Evolutionary conservation across 768 basidiomycete genomes (phyloP), one percentile per base, ranked within the genome.

Genomic region (Panellus pusillus): DNA sequence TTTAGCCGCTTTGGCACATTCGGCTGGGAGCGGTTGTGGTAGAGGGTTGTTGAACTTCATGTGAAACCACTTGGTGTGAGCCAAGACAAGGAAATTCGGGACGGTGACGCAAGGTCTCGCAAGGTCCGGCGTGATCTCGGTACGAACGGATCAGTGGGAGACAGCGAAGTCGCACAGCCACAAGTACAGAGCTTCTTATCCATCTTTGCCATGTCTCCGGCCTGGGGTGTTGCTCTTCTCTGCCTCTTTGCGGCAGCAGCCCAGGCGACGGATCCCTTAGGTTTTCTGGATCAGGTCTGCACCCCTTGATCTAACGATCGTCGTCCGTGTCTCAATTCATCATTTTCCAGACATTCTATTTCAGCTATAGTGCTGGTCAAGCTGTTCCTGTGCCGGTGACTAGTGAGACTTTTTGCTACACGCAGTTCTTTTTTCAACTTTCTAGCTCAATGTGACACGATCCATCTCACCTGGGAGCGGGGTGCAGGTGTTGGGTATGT

Each of bases 1-100:
- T 65, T 86, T 91, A 9, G 90, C 83, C 20, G 93, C 93, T 68
- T 96, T 97, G 44, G 74, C 70, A 64, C 91, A 93, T 72, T 97
- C 93, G 51, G 90, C 93, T 12, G 83, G 82, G 35, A 96, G 74
- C 4, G 80, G 73, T 66, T 81, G 79, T 6, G 80, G 79, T 3
- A 82, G 58, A 15, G 80, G 79, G 55, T 65, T 78, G 54, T 72
- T 74, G 52, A 80, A 67, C 61, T 80, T 80, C 76, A 77, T 79
- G 65, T 41, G 52, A 24, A 57, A 51, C 11, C 32, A 35, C 3
- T 9, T 35, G 24, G 2, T 2, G 24, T 24, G 24, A 24, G 24
- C 24, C n/a, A n/a, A n/a, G n/a, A n/a, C n/a, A n/a, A n/a, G n/a
- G n/a, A n/a, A n/a, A n/a, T n/a, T n/a, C n/a, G n/a, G n/a, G n/a